Percentiles rank a stretch among this genome's conserved stretches.
Conservation (phyloP, 495 filamentous ascomycete species). For the Podospora fimiseda region DNA sequence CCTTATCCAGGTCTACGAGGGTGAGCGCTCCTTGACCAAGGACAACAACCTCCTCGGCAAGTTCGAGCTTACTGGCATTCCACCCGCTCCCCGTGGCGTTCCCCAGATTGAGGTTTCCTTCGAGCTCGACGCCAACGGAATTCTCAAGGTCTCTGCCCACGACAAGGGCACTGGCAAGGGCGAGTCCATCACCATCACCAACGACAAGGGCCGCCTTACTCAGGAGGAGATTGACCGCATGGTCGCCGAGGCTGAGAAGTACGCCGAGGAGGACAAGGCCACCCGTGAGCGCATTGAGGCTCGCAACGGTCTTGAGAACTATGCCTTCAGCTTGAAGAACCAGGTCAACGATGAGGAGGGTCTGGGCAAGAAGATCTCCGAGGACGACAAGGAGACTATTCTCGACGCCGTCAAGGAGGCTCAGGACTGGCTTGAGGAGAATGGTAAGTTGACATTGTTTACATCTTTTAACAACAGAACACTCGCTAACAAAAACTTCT, state of each 20-base stretch:
- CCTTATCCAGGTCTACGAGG: conserved; percentile 95
- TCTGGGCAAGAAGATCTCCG: conserved; percentile 91
- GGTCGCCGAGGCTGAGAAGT: conserved; percentile 95
- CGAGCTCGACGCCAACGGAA: conserved; percentile 95
- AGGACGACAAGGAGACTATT: conserved; percentile 97
- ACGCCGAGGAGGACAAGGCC: conserved; percentile 97
- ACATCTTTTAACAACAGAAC: neutral
- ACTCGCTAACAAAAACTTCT: conserved; percentile 17
- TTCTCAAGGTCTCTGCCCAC: conserved; percentile 87
- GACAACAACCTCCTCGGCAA: conserved; percentile 96
- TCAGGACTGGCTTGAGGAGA: conserved; percentile 96
- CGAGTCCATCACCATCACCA: conserved; percentile 95
- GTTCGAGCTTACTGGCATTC: conserved; percentile 95
- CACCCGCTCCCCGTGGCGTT: conserved; percentile 88
- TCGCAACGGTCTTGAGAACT: conserved; percentile 93
- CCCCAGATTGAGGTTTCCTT: conserved; percentile 98
- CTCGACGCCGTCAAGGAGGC: conserved; percentile 96
- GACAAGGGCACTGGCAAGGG: conserved; percentile 97
- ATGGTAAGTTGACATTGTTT: conserved; percentile 33
- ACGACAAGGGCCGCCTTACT: conserved; percentile 93
- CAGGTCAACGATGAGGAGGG: conserved; percentile 97
- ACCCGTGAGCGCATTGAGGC: conserved; percentile 90
- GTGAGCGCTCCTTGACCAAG: conserved; percentile 93
- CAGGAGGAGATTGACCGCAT: conserved; percentile 98
- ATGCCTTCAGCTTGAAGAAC: conserved; percentile 97